phyloP scores from a whole-genome alignment of 805 yeast species.

The Yamadazyma laniorum region DNA sequence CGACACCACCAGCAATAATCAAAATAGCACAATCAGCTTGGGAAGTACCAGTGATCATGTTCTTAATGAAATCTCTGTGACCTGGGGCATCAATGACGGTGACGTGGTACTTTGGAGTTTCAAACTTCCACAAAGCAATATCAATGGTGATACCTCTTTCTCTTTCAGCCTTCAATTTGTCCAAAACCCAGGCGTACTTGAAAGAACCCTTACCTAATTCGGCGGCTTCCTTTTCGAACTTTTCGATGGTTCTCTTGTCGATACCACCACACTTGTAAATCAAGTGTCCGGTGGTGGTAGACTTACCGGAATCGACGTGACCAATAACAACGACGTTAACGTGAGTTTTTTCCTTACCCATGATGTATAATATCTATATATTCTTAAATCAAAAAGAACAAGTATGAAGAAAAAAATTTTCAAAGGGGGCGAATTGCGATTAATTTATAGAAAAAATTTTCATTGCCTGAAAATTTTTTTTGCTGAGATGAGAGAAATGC shows the following conservation, averaged over 20 bases:
- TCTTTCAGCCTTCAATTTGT: constrained; percentile 93
- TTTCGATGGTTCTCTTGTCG: constrained; percentile 97
- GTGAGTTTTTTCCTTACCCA: constrained; percentile 97
- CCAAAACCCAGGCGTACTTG: constrained; percentile 97
- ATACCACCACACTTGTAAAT: constrained; percentile 99
- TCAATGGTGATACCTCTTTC: constrained; percentile 97
- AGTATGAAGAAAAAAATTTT: constrained; percentile 11
- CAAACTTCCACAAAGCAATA: constrained; percentile 90
- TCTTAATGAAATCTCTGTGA: constrained; percentile 95
- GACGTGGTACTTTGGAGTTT: constrained; percentile 84
- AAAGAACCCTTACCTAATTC: constrained; percentile 96
- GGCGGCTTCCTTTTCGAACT: constrained; percentile 97
- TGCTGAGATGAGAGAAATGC: constrained; percentile 5
- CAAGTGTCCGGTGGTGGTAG: constrained; percentile 99
- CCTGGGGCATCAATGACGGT: constrained; percentile 96
- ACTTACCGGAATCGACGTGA: constrained; percentile 95
- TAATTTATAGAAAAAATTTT: constrained; percentile 8
- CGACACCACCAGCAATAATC: constrained; percentile 84
- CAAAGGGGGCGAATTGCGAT: constrained; percentile 9
- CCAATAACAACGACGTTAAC: constrained; percentile 99
- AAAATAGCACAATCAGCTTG: constrained; percentile 92
- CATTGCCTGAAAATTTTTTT: constrained; percentile 5
- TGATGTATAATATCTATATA: constrained; percentile 27
- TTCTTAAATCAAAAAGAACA: constrained; percentile 18
- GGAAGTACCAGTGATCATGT: constrained; percentile 93